Evolutionary conservation across 257 asterid genomes (phyloP), one percentile per base, ranked within the genome.

Genomic region (Nemophila menziesii): DNA sequence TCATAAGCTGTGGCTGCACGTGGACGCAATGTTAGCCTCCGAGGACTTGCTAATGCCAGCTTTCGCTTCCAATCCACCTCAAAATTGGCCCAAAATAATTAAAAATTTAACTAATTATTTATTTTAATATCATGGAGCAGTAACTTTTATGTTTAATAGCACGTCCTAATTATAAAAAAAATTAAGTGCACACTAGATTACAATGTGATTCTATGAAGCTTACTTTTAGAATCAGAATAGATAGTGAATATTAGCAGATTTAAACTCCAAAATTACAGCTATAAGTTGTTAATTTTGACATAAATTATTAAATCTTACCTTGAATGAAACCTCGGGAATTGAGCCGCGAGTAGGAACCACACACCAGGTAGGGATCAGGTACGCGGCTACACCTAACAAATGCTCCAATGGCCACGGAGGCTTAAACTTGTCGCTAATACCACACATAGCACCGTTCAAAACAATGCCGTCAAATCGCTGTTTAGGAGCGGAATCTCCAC

Each of bases 351-450:
- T 85, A 14, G 98, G 98, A 2, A 89, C 80, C 48, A 89, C 71
- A 53, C 78, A 66, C 94, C 92, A 82, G 3, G 92, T 82, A 2
- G 94, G 94, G 6, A 78, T 47, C 43, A 78, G 44, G 54, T 53
- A 69, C 48, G 98, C 98, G 8, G 82, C 98, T 6, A 79, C 23
- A 5, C 83, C 80, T 2, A 89, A 85, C 27, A 89, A 74, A 66
- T 89, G 82, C 63, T 90, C 98, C 76, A 90, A 24, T 26, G 98
- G 98, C 98, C 98, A 90, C 50, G 93, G 82, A 8, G 98, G 96
- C 74, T 85, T 89, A 48, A 80, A 68, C 82, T 85, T 85, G 17
- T 70, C 82, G 46, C 96, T 89, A 6, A 89, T 81, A 46, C 96
- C 96, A 43, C 85, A 89, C 98, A 89, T 89, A 37, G 94, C 94